Evolutionary conservation across 1,284 basidiomycete genomes (phyloP), one percentile per base, ranked within the genome.

Genomic region (Fomitopsis betulina): DNA sequence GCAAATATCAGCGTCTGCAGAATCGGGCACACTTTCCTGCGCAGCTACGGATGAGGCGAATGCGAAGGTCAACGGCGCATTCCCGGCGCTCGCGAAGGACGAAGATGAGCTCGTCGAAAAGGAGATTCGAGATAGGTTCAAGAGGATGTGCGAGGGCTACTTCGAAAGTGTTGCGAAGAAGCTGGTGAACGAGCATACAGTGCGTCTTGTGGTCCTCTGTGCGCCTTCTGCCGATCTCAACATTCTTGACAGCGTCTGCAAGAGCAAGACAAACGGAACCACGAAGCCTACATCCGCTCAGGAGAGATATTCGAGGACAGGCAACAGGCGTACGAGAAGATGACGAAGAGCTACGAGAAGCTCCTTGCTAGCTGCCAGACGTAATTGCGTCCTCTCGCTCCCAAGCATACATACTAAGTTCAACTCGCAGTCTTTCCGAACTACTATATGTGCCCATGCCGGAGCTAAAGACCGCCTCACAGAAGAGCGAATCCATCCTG

Each of bases 281-380:
- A 58, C 42, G 53, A 52, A 42, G 55, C 49, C 50, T 32, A 68
- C 67, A 45, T 56, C 86, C 89, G 87, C 62, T 87, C 80, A 87
- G 89, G 63, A 25, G 96, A 99, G 75, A 98, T 99, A 63, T 99
- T 99, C 66, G 97, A 99, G 71, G 97, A 99, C 73, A 87, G 97
- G 19, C 95, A 98, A 71, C 95, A 99, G 73, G 93, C 91, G 13
- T 99, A 98, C 71, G 97, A 99, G 76, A 96, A 94, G 75, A 96
- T 98, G 91, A 94, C 94, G 13, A 95, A 93, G 72, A 84, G 86
- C 37, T 97, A 98, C 67, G 96, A 99, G 74, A 93, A 95, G 60
- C 76, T 98, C 17, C 83, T 94, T 49, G 78, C 87, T 13, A 93
- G 86, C 63, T 94, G 94, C 57, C 93, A 95, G 72, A 86, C 85